Conservation (phyloP, 345 rosid genomes). For the Citrus cavaleriei region DNA sequence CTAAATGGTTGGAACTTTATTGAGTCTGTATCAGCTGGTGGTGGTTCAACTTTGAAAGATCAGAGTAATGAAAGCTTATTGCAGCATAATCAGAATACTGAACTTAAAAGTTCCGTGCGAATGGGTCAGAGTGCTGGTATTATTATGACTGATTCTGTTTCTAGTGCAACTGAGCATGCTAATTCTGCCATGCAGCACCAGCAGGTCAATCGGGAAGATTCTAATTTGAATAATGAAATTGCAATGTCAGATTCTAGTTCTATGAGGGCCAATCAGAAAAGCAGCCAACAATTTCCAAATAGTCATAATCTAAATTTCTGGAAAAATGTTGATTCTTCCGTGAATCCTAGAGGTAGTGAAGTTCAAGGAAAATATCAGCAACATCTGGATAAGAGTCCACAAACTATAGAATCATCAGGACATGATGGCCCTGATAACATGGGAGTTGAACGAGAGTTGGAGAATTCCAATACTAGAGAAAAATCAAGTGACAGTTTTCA, state of each 20-base stretch:
- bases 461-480: constrained; percentile 31
- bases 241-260: constrained; percentile 28
- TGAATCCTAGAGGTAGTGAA: constrained; percentile 27
- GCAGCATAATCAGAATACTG: constrained; percentile 26
- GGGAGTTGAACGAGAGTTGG: constrained; percentile 26
- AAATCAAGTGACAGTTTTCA: constrained; percentile 31
- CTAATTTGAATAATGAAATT: constrained; percentile 32
- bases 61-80: constrained; percentile 31
- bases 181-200: constrained; percentile 35
- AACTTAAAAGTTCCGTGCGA: constrained; percentile 16
- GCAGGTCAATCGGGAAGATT: constrained; percentile 32
- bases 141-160: constrained; percentile 45
- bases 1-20: constrained; percentile 45
- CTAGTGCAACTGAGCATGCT: constrained; percentile 32
- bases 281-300: constrained; percentile 32
- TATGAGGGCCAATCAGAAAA: constrained; percentile 30
- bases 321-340: constrained; percentile 39
- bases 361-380: constrained; percentile 23
- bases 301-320: constrained; percentile 39
- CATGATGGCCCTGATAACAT: constrained; percentile 37
- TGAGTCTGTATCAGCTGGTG: constrained; percentile 26
- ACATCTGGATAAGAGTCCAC: constrained; percentile 34
- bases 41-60: constrained; percentile 21
- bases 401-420: constrained; percentile 43
- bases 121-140: constrained; percentile 25